These are phyloP conservation scores for Skeletonema menzelii DNA, from an alignment of 108 stramenopile species.

Conservation along the genomic window DNA sequence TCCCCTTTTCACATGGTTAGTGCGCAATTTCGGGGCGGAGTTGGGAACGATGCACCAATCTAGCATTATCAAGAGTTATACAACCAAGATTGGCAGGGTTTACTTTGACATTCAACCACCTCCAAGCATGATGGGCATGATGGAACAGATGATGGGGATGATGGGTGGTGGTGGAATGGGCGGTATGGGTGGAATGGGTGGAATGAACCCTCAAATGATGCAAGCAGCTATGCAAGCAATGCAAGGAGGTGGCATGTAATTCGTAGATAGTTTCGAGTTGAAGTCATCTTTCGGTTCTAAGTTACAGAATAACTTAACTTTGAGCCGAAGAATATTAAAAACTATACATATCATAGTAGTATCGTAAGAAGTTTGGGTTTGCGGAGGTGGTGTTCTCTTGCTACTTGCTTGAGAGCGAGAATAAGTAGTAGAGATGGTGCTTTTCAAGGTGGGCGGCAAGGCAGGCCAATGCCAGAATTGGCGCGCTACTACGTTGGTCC, in stretches of 20 bases:
- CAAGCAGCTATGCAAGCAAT: constrained; percentile 65
- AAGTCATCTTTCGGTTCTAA: background rate
- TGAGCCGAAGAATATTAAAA: background rate
- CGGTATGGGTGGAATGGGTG: constrained; percentile 42
- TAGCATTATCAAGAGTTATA: constrained; percentile 65
- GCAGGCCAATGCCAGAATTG: too few species aligned
- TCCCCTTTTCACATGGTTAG: constrained; percentile 80
- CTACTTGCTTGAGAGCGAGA: too few species aligned
- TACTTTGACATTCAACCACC: constrained; percentile 91
- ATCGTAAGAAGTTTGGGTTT: too few species aligned
- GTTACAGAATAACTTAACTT: background rate
- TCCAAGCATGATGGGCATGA: constrained; percentile 85
- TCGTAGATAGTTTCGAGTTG: too few species aligned
- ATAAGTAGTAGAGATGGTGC: too few species aligned
- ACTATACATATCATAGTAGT: background rate
- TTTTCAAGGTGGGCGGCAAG: too few species aligned
- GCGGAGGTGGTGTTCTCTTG: too few species aligned
- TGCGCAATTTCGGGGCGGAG: constrained; percentile 77
- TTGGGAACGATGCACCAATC: constrained; percentile 74
- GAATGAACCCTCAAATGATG: constrained; percentile 89
- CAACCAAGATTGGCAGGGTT: constrained; percentile 86
- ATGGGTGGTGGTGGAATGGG: constrained; percentile 66
- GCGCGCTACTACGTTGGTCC: too few species aligned
- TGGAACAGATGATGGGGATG: constrained; percentile 89
- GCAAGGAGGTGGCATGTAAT: constrained; percentile 45